Evolutionary conservation across 2,329 filamentous ascomycete species (phyloP), one percentile per base, ranked within the genome.

Genomic region (Polytolypa hystricis): DNA sequence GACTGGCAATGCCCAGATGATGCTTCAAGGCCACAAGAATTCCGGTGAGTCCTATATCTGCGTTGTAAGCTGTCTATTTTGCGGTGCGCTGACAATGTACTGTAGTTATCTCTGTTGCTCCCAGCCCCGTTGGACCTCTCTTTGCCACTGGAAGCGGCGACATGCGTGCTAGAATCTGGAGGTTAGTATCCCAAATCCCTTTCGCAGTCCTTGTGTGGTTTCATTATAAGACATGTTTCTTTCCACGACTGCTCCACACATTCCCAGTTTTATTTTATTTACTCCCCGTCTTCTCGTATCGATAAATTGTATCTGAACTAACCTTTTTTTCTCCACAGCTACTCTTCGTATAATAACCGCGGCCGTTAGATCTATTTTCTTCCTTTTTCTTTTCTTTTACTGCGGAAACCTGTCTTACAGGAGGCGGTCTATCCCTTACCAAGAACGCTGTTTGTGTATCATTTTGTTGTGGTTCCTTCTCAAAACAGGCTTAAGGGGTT

Each of bases 21-120:
- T 96, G 91, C 74, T 98, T 43, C 91, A 96, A 62, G 91, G 91
- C 17, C 91, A 98, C 60, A 96, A 96, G 72, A 96, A 96, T 64
- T 94, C 85, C 8, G 74, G 75, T 78, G 60, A 52, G 70, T 62
- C 17, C 15, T 7, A 30, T 12, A 10, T 19, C 20, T 38, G 31
- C 35, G 12, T 11, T 27, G 17, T 7, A 10, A 10, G 28, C 27
- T 17, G 9, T 31, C n/a, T 30, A 29, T 23, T 11, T 29, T 15
- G 10, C 15, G 8, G 33, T 41, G 35, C 38, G 18, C 43, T 45
- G 49, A 44, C 48, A 44, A 32, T 33, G 42, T 41, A 33, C 28
- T 41, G 37, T 48, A 77, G 91, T 98, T 50, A 96, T 96, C 52
- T 95, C 87, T 2, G 91, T 98, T 35, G 89, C 91, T 1, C 91